A percentile compares a stretch with the other conserved stretches of the same genome.
These are phyloP conservation scores for Neurospora hispaniola DNA, from an alignment of 495 filamentous ascomycete genomes.

Conservation along the genomic window DNA sequence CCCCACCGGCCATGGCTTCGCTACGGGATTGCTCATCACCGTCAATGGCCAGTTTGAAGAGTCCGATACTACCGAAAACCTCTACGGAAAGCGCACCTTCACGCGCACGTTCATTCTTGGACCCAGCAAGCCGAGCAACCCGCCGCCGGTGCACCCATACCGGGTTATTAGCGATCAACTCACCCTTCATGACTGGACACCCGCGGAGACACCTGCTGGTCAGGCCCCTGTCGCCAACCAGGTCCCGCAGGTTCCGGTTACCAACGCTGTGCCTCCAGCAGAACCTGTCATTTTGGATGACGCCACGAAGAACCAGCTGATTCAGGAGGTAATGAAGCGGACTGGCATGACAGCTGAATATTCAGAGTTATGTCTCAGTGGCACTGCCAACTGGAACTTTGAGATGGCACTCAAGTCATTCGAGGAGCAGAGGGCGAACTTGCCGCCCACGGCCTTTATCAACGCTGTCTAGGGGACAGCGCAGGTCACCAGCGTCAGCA, in stretches of 20 bases:
- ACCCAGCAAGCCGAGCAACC: conserved; percentile 48
- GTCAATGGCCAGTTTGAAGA: conserved; percentile 82
- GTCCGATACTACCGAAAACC: conserved; percentile 39
- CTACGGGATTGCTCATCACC: conserved; percentile 64
- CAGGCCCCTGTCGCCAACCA: conserved; percentile 1
- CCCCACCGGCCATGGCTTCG: conserved; percentile 48
- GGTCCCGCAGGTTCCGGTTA: not conserved
- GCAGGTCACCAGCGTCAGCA: not conserved
- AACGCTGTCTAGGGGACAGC: conserved; percentile 3
- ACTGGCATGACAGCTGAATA: conserved; percentile 66
- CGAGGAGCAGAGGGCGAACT: conserved; percentile 39
- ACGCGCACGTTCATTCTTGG: conserved; percentile 77
- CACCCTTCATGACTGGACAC: conserved; percentile 44
- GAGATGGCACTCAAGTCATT: conserved; percentile 58
- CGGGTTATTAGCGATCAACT: conserved; percentile 76
- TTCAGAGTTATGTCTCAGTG: conserved; percentile 58
- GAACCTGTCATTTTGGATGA: conserved; percentile 16
- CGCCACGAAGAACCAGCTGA: conserved; percentile 47
- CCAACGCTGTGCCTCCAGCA: conserved; percentile 8
- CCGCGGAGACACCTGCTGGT: conserved; percentile 10
- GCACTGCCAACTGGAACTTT: conserved; percentile 57
- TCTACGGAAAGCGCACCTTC: conserved; percentile 59
- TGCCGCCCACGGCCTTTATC: conserved; percentile 31
- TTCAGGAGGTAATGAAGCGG: conserved; percentile 52
- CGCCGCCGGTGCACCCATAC: conserved; percentile 29